A percentile compares a stretch with the other conserved stretches of the same genome.
Conservation (phyloP, 805 yeast species). For the Cyberlindnera misumaiensis region DNA sequence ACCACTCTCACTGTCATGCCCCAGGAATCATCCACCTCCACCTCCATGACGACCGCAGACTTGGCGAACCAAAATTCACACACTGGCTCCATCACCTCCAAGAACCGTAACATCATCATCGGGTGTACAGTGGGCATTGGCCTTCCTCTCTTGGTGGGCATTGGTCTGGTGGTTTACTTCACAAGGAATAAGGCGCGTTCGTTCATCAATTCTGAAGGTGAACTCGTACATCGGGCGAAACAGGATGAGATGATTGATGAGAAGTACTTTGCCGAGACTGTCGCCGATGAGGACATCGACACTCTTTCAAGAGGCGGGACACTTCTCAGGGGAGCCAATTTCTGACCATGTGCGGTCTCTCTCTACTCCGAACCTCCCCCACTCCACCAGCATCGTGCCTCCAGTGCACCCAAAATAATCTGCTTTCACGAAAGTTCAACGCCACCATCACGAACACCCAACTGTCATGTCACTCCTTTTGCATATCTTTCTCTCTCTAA, state of each 20-base stretch:
- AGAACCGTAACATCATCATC: constrained; percentile 40
- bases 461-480: no score
- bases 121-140: constrained; percentile 32
- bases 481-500: no score
- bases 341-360: no score
- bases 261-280: constrained; percentile 22
- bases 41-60: constrained; percentile 23
- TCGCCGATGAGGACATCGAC: no score
- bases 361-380: no score
- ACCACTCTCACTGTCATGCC: constrained; percentile 9
- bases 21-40: constrained; percentile 21
- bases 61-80: constrained; percentile 8
- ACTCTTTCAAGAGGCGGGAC: no score
- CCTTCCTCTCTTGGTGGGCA: constrained; percentile 4
- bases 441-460: no score
- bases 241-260: constrained; percentile 23
- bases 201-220: constrained; percentile 24
- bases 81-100: constrained; percentile 42
- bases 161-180: constrained; percentile 5
- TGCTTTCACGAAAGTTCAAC: no score
- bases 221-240: constrained; percentile 14
- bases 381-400: no score
- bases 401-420: no score
- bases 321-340: no score
- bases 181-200: constrained; percentile 11